Evolutionary conservation across 257 asterid genomes (phyloP).

Genomic region (Solanum sejunctum): DNA sequence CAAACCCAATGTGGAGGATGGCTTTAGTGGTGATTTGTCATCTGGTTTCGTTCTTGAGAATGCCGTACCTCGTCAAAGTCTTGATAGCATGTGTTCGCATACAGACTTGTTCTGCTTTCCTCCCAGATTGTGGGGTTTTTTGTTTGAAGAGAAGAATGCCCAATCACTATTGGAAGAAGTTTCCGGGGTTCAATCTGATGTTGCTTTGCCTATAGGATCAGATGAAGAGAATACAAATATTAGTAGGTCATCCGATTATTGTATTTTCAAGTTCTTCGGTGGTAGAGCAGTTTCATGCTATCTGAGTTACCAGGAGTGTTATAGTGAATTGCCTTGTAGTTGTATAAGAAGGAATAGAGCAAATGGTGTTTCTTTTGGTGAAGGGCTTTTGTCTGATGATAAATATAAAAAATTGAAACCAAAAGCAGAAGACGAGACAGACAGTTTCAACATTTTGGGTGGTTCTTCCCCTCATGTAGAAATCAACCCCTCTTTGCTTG

Average conservation of each 20-base stretch:
- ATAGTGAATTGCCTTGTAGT: slow-evolving; percentile 4
- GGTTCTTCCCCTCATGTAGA: slow-evolving; percentile 39
- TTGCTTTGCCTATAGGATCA: slow-evolving; percentile 9
- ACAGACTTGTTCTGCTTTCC: slow-evolving; percentile 53
- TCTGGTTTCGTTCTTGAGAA: slow-evolving; percentile 12
- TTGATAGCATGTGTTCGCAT: slow-evolving; percentile 31
- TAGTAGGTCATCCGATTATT: slow-evolving; percentile 27
- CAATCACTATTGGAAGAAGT: slow-evolving; percentile 9
- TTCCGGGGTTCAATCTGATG: slow-evolving; percentile 16
- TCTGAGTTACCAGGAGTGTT: slow-evolving; percentile 21
- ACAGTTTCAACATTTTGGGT: slow-evolving; percentile 16
- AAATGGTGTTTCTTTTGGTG: slow-evolving; percentile 24
- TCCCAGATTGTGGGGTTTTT: slow-evolving; percentile 40
- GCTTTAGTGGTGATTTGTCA: slow-evolving; percentile 13
- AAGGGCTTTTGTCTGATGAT: slow-evolving; percentile 17
- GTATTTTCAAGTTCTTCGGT: slow-evolving; percentile 25
- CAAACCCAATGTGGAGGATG: slow-evolving; percentile 8
- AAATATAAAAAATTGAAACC: slow-evolving; percentile 8
- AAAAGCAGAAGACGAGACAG: slow-evolving; percentile 8
- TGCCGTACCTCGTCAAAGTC: slow-evolving; percentile 7
- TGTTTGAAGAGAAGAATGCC: slow-evolving; percentile 9
- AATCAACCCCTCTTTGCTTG: slow-evolving; percentile 46
- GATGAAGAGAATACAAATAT: slow-evolving; percentile 18
- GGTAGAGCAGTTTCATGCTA: slow-evolving; percentile 52
- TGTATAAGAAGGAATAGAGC: slow-evolving; percentile 2